Percentiles rank a stretch among this genome's conserved stretches.
Conservation (phyloP, 768 basidiomycete species). For the Cyathus striatus region DNA sequence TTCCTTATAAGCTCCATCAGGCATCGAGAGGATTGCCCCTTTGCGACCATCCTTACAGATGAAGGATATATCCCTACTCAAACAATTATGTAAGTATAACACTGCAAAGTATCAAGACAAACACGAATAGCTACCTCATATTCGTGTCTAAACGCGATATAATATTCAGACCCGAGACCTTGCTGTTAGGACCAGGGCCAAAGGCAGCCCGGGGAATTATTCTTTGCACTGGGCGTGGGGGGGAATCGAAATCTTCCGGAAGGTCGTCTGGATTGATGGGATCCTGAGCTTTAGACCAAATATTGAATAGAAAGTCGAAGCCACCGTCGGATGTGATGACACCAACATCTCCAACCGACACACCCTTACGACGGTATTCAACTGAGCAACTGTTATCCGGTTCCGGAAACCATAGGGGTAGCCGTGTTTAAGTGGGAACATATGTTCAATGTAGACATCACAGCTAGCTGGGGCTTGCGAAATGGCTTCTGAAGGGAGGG, state of each 20-base stretch:
- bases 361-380: conserved; percentile 2
- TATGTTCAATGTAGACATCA: conserved; percentile 1
- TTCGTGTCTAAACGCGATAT: neutral
- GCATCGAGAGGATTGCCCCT: conserved; percentile 7
- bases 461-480: neutral
- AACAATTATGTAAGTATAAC: conserved; percentile 1
- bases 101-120: neutral
- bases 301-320: conserved; percentile 11
- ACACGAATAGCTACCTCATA: neutral
- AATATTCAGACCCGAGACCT: neutral
- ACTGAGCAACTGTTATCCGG: neutral
- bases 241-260: neutral
- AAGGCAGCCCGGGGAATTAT: neutral
- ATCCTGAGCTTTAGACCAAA: conserved; percentile 7
- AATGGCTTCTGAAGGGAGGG: neutral
- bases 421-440: conserved; percentile 1
- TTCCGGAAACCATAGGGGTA: conserved; percentile 5
- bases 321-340: conserved; percentile 8
- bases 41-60: conserved; percentile 1
- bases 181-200: too few species aligned
- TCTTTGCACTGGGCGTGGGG: neutral
- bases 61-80: neutral
- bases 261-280: conserved; percentile 6
- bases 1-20: conserved; percentile 7
- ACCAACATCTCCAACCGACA: conserved; percentile 10